Evolutionary conservation across 2,329 filamentous ascomycete species (phyloP).

Genomic region (Colletotrichum sublineola): DNA sequence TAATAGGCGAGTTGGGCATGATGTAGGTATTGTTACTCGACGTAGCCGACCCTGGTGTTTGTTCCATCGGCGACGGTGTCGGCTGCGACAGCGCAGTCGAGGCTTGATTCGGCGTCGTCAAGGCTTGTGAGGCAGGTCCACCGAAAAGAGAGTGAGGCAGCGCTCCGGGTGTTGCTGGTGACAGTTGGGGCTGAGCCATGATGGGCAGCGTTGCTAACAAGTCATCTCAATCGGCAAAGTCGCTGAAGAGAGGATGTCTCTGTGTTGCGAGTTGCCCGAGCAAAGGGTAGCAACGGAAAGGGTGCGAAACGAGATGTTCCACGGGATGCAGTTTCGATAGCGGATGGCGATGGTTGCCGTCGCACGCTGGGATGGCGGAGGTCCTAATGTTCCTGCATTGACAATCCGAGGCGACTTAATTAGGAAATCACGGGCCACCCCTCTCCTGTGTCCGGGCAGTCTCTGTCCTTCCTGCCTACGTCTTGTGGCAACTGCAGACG

Average conservation of each 20-base stretch:
- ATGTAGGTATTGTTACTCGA: conserved; percentile 86
- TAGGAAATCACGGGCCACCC: conserved; percentile 38
- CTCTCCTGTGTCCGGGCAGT: conserved; percentile 16
- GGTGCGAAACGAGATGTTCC: conserved; percentile 1
- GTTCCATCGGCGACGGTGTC: conserved; percentile 49
- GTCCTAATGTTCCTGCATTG: conserved; percentile 39
- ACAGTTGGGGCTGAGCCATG: conserved; percentile 54
- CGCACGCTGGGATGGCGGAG: conserved; percentile 31
- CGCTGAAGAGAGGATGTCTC: conserved; percentile 12
- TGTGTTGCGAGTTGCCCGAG: not conserved
- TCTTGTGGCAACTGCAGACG: conserved; percentile 35
- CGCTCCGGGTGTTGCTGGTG: conserved; percentile 60
- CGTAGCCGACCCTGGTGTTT: conserved; percentile 63
- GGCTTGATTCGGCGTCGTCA: conserved; percentile 47
- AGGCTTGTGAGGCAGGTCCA: conserved; percentile 50
- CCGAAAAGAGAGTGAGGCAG: conserved; percentile 62
- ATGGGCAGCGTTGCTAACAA: conserved; percentile 40
- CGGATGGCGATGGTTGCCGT: conserved; percentile 27
- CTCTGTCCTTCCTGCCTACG: conserved; percentile 3
- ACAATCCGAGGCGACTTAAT: conserved; percentile 36
- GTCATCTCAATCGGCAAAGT: conserved; percentile 34
- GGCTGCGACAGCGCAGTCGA: conserved; percentile 47
- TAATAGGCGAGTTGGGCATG: conserved; percentile 87
- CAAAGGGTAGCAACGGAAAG: not conserved
- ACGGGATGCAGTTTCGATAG: conserved; percentile 20